Conservation (phyloP, 495 filamentous ascomycete genomes). For the Elaphomyces granulatus region DNA sequence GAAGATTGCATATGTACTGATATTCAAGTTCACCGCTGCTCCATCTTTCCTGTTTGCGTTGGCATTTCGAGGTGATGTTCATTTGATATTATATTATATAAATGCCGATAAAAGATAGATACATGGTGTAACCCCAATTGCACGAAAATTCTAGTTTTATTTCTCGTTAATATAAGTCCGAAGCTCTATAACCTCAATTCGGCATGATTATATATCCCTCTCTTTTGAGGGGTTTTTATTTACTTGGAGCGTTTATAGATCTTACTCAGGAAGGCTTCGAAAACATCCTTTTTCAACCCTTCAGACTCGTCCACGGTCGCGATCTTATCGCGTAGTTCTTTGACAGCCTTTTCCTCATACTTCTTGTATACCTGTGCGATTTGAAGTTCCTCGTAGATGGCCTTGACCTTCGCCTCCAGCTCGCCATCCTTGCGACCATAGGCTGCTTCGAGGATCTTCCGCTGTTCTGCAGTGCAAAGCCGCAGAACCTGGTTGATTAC, state of each 20-base stretch:
- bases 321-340: slow-evolving; percentile 60
- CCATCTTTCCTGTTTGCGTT: too few relatives aligned
- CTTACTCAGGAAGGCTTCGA: slow-evolving; percentile 82
- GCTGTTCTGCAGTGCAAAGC: slow-evolving; percentile 64
- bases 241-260: slow-evolving; percentile 96
- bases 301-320: slow-evolving; percentile 63
- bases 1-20: too few relatives aligned
- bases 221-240: too few relatives aligned
- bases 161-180: too few relatives aligned
- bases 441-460: slow-evolving; percentile 61
- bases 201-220: too few relatives aligned
- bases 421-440: slow-evolving; percentile 79
- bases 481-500: slow-evolving; percentile 83
- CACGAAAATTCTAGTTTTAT: too few relatives aligned
- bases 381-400: slow-evolving; percentile 67
- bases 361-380: slow-evolving; percentile 68
- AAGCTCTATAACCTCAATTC: too few relatives aligned
- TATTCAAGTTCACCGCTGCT: too few relatives aligned
- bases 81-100: too few relatives aligned
- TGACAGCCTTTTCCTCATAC: slow-evolving; percentile 76
- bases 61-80: too few relatives aligned
- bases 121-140: too few relatives aligned
- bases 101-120: too few relatives aligned
- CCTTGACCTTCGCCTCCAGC: slow-evolving; percentile 74
- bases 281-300: slow-evolving; percentile 78